Evolutionary conservation across 73 alveolate genomes (phyloP), one percentile per base, ranked within the genome.

Genomic region (Uronychia binucleata): DNA sequence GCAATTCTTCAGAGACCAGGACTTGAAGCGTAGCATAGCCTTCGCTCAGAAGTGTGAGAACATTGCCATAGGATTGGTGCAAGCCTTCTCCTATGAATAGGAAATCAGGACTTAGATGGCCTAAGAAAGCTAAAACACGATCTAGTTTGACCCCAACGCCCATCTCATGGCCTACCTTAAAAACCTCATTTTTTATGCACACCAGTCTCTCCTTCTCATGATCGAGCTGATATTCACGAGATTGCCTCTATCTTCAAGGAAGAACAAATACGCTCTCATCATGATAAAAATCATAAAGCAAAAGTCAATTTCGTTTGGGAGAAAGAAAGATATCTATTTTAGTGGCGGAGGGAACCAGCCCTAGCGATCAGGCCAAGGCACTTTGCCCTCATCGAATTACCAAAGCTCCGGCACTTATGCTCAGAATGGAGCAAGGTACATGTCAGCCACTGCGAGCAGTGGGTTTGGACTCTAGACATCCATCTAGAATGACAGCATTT

Each of bases 191-290:
- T 46, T 46, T 19, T 46, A 46, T 19, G 59, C 59, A 1, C 88
- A 81, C 34, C 77, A 81, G 35, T 34, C 57, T 19, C 27, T 81
- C 31, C 57, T 81, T 26, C 34, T 31, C 14, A 26, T 81, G 31
- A 81, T 81, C 1, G 88, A 81, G 28, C 46, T 81, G 0, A 81
- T 81, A 0, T 26, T 81, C 46, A 35, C 30, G 1, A 81, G 58
- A 30, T 34, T 81, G n/a, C 88, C 88, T 30, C 67, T 46, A 46
- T 46, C 67, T 46, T 46, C 67, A 11, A 46, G 67, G 67, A 46
- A 46, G 19, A 46, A 46, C 19, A 46, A 46, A 46, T 46, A 11
- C 19, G 5, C 67, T 19, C 19, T 11, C 5, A 19, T 46, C n/a
- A 46, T 46, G n/a, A 46, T 46, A 11, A 46, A 46, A 19, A 19